Evolutionary conservation across 2,329 filamentous ascomycete genomes (phyloP), one percentile per base, ranked within the genome.

Genomic region (Apiospora hydei): DNA sequence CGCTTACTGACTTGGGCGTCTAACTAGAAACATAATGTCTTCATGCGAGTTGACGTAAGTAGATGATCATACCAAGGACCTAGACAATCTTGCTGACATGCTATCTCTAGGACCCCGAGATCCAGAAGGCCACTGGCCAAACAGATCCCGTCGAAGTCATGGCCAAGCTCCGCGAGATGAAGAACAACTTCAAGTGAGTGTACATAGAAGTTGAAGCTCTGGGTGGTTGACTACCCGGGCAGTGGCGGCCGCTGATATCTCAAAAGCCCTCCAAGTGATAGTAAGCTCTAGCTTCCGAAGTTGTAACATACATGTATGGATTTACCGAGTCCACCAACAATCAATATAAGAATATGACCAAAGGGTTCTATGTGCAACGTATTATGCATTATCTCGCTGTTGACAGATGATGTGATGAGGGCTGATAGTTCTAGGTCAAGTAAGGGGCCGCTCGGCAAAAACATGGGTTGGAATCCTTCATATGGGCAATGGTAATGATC

Each of bases 101-200:
- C 5, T 26, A 14, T 38, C 10, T 38, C 14, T 71, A 95, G 89
- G 95, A 98, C 77, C 93, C 94, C 0, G 89, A 89, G 74, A 92
- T 99, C 70, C 94, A 97, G 80, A 93, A 94, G 83, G 92, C 89
- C 14, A 96, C 94, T 0, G 94, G 94, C 57, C 91, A 94, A 84
- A 94, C 89, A 0, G 89, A 95, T 53, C 92, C 95, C 0, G 87
- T 96, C 1, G 90, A 93, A 69, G 95, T 98, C 21, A 98, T 99
- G 93, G 88, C 88, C 44, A 92, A 92, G 77, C 84, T 98, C 78
- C 88, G 96, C 71, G 94, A 97, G 83, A 92, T 97, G 92, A 99
- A 98, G 90, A 95, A 97, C 80, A 89, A 86, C 82, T 90, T 90
- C 82, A 88, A 88, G 85, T 89, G 84, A 89, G 86, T 84, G 82